Evolutionary conservation across 2,329 filamentous ascomycete genomes (phyloP), one percentile per base, ranked within the genome.

Genomic region (Aspergillus ruber): DNA sequence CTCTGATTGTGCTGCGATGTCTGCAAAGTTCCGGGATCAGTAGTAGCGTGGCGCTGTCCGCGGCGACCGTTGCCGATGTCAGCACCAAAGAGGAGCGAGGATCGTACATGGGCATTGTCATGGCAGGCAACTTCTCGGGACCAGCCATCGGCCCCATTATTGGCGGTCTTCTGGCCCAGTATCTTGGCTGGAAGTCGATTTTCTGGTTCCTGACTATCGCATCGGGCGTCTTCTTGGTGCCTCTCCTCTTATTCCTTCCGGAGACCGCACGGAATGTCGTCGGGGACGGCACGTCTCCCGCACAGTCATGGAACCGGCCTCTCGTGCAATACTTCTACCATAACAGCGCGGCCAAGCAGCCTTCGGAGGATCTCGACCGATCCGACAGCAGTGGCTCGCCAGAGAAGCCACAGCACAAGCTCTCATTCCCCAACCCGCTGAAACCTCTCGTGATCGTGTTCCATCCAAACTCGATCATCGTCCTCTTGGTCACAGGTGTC

Each of bases 181-280:
- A 67, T 36, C 55, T 78, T 0, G 75, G 75, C 1, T 79, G 75
- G 75, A 61, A 71, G 32, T 66, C 67, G 3, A 72, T 78, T n/a
- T 80, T 79, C 53, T 78, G 75, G 74, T 75, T 77, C 48, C 62
- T 79, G 8, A 61, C 71, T 17, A 75, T 78, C 21, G 59, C 71
- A 35, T 59, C 66, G 1, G 68, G 61, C 1, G 56, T 56, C 1
- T 65, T 61, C 40, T 53, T 66, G 17, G 15, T 62, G 1, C 49
- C 65, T 9, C 54, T 66, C 20, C 27, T 61, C 2, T 27, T 49
- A 1, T 48, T 48, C 41, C 35, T 53, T 18, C 51, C 51, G 2
- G 51, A 54, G 25, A 71, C 68, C 2, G 62, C 60, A 44, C 57
- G 67, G 1, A 66, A 60, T 12, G 52, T 63, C 3, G 59, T 63